phyloP scores from a whole-genome alignment of 768 basidiomycete species.

The Arthromyces matolae region DNA sequence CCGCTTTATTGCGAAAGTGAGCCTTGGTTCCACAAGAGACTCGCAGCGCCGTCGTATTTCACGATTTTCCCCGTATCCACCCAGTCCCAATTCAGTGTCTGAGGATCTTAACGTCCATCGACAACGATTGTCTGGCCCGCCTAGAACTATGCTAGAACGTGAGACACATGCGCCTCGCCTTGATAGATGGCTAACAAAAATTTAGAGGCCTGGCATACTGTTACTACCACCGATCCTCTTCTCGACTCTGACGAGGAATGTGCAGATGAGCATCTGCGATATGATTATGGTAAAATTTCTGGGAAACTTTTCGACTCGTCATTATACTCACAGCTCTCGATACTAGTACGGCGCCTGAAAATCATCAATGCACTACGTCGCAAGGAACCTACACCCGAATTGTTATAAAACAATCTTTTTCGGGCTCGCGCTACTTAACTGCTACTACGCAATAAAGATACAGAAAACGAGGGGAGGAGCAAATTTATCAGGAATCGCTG shows the following conservation, averaged over 20 bases:
- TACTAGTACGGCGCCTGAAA: constrained; percentile 54
- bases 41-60: constrained; percentile 17
- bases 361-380: constrained; percentile 57
- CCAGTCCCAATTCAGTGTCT: constrained; percentile 11
- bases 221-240: constrained; percentile 66
- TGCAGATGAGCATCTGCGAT: constrained; percentile 58
- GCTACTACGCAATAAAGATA: no score
- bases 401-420: constrained; percentile 19
- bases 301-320: no score
- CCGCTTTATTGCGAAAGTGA: constrained; percentile 2
- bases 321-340: constrained; percentile 4
- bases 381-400: constrained; percentile 55
- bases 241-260: constrained; percentile 72
- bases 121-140: constrained; percentile 21
- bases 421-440: neutral
- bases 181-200: no score
- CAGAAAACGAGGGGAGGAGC: no score
- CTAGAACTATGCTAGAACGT: constrained; percentile 67
- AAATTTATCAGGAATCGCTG: no score
- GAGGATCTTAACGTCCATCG: constrained; percentile 8
- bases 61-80: constrained; percentile 36
- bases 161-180: constrained; percentile 21
- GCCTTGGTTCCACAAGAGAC: constrained; percentile 1
- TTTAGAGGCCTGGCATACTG: constrained; percentile 77
- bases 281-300: constrained; percentile 68